Conservation (phyloP, 148 eudicot genomes). For the Cornus kousa region DNA sequence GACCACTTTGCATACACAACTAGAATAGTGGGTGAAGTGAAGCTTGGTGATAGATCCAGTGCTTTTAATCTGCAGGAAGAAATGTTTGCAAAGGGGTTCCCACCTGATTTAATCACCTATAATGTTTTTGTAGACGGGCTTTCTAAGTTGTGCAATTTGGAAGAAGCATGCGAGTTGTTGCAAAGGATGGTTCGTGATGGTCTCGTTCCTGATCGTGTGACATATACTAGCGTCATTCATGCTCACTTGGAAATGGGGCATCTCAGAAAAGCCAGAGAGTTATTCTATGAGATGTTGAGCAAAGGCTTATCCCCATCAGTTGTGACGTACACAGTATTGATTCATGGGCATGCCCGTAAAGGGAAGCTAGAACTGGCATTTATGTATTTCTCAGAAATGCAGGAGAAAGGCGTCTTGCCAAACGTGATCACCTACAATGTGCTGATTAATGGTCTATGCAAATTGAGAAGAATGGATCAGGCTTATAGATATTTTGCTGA, state of each 20-base stretch:
- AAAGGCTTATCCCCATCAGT: conserved; percentile 43
- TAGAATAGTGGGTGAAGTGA: conserved; percentile 36
- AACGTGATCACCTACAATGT: conserved; percentile 61
- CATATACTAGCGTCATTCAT: conserved; percentile 53
- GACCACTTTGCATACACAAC: conserved; percentile 46
- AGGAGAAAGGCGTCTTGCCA: conserved; percentile 37
- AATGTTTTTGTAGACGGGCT: conserved; percentile 48
- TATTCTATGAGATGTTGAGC: conserved; percentile 38
- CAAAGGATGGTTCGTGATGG: conserved; percentile 42
- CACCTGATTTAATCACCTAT: conserved; percentile 42
- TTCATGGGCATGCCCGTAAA: conserved; percentile 40
- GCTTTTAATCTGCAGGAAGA: conserved; percentile 45
- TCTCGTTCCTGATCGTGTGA: conserved; percentile 45
- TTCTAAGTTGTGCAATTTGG: conserved; percentile 39
- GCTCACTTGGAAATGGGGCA: conserved; percentile 39
- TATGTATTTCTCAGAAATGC: conserved; percentile 50
- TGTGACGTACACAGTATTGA: conserved; percentile 53
- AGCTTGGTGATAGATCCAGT: conserved; percentile 31
- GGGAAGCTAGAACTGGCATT: conserved; percentile 42
- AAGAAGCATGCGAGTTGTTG: conserved; percentile 40
- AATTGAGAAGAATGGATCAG: conserved; percentile 37
- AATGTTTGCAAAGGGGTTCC: conserved; percentile 38
- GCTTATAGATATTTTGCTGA: conserved; percentile 40
- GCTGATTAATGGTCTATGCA: conserved; percentile 58
- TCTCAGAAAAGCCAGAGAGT: conserved; percentile 41